A percentile compares a stretch with the other conserved stretches of the same genome.
Conservation (phyloP, 495 filamentous ascomycete species). For the Cercophora scortea region DNA sequence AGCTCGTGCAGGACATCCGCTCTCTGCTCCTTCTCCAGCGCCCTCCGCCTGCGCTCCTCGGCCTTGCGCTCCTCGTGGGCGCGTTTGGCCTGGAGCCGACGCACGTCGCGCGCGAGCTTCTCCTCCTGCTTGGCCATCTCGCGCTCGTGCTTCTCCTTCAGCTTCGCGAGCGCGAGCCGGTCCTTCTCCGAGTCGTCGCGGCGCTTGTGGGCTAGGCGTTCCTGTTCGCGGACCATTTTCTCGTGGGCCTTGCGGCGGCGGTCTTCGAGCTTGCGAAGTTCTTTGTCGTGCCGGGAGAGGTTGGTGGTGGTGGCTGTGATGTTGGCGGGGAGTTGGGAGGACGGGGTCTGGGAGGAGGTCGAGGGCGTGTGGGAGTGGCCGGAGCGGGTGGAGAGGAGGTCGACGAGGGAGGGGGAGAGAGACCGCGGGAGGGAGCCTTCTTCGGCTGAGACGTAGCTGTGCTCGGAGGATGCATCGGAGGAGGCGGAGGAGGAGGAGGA, state of each 20-base stretch:
- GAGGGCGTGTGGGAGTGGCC: conserved; percentile 21
- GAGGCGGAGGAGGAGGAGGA: neutral
- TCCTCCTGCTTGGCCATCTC: conserved; percentile 57
- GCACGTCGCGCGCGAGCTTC: conserved; percentile 53
- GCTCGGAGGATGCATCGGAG: conserved; percentile 28
- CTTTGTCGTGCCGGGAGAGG: conserved; percentile 53
- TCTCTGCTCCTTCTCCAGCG: conserved; percentile 47
- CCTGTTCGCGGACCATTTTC: conserved; percentile 51
- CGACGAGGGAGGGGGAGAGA: conserved; percentile 10
- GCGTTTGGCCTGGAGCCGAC: conserved; percentile 56
- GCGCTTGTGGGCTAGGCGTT: conserved; percentile 33
- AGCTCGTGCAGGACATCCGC: conserved; percentile 38
- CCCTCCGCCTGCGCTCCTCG: conserved; percentile 48
- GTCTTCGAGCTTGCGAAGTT: conserved; percentile 65
- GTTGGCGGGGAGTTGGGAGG: neutral
- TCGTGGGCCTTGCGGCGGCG: conserved; percentile 62
- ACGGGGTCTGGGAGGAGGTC: conserved; percentile 12
- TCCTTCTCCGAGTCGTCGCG: conserved; percentile 35
- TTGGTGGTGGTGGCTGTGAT: neutral
- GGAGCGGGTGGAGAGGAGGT: conserved; percentile 15
- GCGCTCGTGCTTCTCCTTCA: conserved; percentile 51
- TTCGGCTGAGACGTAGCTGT: conserved; percentile 39
- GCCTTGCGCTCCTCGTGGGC: conserved; percentile 52
- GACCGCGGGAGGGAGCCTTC: conserved; percentile 16
- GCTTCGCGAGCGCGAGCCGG: conserved; percentile 39